Percentiles rank a stretch among this genome's conserved stretches.
Conservation (phyloP, 2,329 filamentous ascomycete species). For the Cladosporium sphaerospermum region DNA sequence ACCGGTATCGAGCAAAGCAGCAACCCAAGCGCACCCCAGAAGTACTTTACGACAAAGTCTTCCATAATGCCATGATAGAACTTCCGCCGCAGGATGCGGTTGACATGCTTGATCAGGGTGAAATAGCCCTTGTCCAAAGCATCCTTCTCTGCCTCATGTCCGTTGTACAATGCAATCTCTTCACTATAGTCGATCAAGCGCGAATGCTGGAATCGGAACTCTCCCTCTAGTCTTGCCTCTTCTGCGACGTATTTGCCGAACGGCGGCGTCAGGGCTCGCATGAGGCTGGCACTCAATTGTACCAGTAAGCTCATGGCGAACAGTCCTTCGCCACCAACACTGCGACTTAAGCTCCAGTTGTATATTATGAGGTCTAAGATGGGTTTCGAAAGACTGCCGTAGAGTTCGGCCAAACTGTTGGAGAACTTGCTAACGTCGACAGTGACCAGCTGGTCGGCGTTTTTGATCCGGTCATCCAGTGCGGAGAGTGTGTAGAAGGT, state of each 20-base stretch:
- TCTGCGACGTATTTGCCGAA: constrained; percentile 98
- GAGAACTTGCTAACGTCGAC: constrained; percentile 96
- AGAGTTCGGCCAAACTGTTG: constrained; percentile 87
- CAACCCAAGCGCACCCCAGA: constrained; percentile 91
- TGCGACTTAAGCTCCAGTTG: constrained; percentile 87
- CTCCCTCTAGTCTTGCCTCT: constrained; percentile 87
- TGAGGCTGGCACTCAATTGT: constrained; percentile 83
- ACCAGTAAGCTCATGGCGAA: constrained; percentile 94
- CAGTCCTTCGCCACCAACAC: constrained; percentile 90
- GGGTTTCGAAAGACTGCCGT: constrained; percentile 93
- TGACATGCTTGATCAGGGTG: constrained; percentile 97
- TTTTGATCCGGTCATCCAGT: constrained; percentile 95
- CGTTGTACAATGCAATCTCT: constrained; percentile 85
- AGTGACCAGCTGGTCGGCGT: constrained; percentile 93
- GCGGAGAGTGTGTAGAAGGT: constrained; percentile 96
- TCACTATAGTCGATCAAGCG: constrained; percentile 93
- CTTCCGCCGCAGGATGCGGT: constrained; percentile 80
- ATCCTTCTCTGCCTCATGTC: constrained; percentile 91
- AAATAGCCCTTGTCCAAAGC: constrained; percentile 98
- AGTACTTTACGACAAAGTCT: constrained; percentile 98
- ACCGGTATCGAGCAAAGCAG: constrained; percentile 90
- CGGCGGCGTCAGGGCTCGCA: constrained; percentile 89
- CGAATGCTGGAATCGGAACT: constrained; percentile 93
- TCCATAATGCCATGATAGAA: constrained; percentile 99
- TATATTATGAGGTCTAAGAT: constrained; percentile 94